Conservation (phyloP, 163 green algal species). For the Scenedesmus sp. region DNA sequence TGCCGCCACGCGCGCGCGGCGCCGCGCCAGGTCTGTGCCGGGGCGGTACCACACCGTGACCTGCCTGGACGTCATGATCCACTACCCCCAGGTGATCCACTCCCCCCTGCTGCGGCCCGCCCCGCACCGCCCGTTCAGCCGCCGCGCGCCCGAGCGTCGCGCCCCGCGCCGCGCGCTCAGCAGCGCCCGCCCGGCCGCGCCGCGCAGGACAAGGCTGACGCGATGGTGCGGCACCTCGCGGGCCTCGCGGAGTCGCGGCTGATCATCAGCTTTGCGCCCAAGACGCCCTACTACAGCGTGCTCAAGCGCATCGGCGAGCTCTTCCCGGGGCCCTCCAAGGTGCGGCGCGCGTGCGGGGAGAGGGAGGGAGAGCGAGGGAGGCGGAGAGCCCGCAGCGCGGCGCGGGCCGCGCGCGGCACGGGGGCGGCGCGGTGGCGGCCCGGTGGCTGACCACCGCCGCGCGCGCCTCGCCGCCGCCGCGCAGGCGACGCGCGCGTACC, state of each 20-base stretch:
- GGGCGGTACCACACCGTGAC: constrained; percentile 94
- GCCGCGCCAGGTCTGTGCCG: constrained; percentile 55
- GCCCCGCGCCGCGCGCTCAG: too few species aligned
- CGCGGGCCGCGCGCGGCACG: background rate
- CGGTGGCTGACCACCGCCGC: background rate
- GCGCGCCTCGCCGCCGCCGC: background rate
- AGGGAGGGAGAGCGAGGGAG: too few species aligned
- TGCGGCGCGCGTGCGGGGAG: constrained; percentile 21
- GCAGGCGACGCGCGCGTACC: constrained; percentile 92
- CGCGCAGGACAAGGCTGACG: constrained; percentile 94
- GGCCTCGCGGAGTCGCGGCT: constrained; percentile 84
- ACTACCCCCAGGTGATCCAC: too few species aligned
- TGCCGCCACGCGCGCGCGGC: background rate
- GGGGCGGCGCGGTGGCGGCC: background rate
- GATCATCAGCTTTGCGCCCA: constrained; percentile 97
- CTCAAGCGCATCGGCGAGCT: constrained; percentile 98
- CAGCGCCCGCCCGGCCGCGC: too few species aligned
- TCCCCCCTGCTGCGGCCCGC: too few species aligned
- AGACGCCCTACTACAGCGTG: constrained; percentile 82
- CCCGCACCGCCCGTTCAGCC: too few species aligned
- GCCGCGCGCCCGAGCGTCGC: too few species aligned
- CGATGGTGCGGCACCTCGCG: constrained; percentile 94
- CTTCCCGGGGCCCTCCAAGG: constrained; percentile 94
- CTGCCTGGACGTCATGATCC: constrained; percentile 99
- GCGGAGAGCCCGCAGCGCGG: too few species aligned